A percentile compares a stretch with the other conserved stretches of the same genome.
Evolutionary conservation across 2,329 filamentous ascomycete species (phyloP).

Genomic region (Epichloe coenophiala): DNA sequence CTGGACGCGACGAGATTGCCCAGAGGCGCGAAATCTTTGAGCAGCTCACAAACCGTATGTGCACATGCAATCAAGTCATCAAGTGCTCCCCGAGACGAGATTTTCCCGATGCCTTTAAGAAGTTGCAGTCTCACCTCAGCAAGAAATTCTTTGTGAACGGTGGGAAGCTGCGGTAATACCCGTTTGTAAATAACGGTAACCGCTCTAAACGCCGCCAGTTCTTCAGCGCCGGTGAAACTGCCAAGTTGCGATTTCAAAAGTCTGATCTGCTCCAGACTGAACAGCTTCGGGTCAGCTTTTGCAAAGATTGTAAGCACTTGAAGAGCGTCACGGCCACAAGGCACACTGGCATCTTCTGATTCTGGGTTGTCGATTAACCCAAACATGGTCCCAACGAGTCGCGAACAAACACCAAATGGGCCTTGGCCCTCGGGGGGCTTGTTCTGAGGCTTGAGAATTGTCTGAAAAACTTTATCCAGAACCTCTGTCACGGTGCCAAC

Average conservation of each 20-base stretch:
- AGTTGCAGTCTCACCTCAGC: conserved; percentile 62
- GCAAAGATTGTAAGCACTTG: conserved; percentile 85
- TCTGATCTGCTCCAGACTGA: conserved; percentile 77
- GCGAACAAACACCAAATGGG: conserved; percentile 71
- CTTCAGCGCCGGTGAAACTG: conserved; percentile 61
- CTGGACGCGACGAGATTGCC: conserved; percentile 60
- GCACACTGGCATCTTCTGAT: conserved; percentile 44
- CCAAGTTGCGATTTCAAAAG: conserved; percentile 78
- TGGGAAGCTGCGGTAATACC: conserved; percentile 71
- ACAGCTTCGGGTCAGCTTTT: conserved; percentile 73
- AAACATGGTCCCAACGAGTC: conserved; percentile 75
- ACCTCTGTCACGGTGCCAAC: conserved; percentile 49
- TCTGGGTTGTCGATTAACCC: conserved; percentile 71
- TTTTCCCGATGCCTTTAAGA: conserved; percentile 56
- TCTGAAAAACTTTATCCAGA: conserved; percentile 56
- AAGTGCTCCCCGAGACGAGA: conserved; percentile 54
- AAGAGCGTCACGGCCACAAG: conserved; percentile 51
- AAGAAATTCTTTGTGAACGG: conserved; percentile 67
- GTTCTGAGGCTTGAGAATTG: conserved; percentile 53
- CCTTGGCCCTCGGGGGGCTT: conserved; percentile 46
- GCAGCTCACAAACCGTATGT: conserved; percentile 71
- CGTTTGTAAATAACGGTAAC: conserved; percentile 83
- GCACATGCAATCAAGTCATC: conserved; percentile 85
- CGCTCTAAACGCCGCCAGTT: conserved; percentile 68
- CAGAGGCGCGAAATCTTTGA: conserved; percentile 59